These are phyloP conservation scores for Hypoxylon perforatum DNA, from an alignment of 495 filamentous ascomycete genomes.

Conservation along the genomic window DNA sequence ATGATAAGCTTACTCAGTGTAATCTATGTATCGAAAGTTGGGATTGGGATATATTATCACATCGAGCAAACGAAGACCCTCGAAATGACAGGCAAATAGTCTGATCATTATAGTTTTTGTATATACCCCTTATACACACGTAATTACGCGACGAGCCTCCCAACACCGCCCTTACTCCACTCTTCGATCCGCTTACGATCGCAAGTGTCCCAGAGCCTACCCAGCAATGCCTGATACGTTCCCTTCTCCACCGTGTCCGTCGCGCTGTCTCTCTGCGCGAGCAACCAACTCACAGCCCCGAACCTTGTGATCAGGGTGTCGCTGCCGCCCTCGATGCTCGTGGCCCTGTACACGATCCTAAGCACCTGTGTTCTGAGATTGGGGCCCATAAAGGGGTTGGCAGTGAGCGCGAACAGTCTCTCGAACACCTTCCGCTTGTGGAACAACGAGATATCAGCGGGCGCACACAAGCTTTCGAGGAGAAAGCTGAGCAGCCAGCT, in stretches of 20 bases:
- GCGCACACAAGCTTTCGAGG: conserved; percentile 67
- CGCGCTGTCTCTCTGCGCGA: conserved; percentile 60
- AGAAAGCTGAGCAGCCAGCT: conserved; percentile 85
- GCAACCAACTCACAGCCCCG: conserved; percentile 84
- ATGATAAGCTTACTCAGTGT: too few species aligned
- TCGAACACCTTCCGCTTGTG: conserved; percentile 83
- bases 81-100: background rate
- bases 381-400: conserved; percentile 69
- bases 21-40: too few species aligned
- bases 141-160: conserved; percentile 21
- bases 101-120: background rate
- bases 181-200: conserved; percentile 71
- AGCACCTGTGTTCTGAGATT: conserved; percentile 74
- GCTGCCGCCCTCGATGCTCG: conserved; percentile 79
- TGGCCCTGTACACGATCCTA: conserved; percentile 76
- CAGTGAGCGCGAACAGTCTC: conserved; percentile 75
- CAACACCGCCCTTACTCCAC: conserved; percentile 71
- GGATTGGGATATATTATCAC: too few species aligned
- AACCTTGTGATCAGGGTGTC: conserved; percentile 86
- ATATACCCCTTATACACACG: conserved; percentile 3
- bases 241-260: conserved; percentile 56
- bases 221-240: conserved; percentile 67
- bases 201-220: conserved; percentile 73
- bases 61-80: background rate
- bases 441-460: conserved; percentile 81